Percentiles rank a stretch among this genome's conserved stretches.
Conservation (phyloP, 805 yeast genomes). For the Zygoascus bituminiphila region DNA sequence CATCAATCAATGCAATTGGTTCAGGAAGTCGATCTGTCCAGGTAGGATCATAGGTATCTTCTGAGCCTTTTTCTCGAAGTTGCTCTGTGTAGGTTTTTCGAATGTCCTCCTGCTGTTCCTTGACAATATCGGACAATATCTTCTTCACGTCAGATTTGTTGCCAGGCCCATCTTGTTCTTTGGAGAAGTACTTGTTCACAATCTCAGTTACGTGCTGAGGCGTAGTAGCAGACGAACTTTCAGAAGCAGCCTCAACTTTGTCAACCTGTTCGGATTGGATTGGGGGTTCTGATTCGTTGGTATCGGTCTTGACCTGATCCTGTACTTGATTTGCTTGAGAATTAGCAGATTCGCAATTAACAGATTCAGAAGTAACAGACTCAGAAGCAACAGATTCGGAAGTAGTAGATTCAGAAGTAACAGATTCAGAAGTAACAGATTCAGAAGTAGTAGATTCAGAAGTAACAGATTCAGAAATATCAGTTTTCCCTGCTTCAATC, state of each 20-base stretch:
- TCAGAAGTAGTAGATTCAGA: constrained; percentile 21
- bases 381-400: not conserved
- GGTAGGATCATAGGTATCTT: constrained; percentile 38
- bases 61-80: constrained; percentile 10
- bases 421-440: constrained; percentile 4
- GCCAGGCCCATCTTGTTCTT: constrained; percentile 9
- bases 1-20: constrained; percentile 37
- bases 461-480: constrained; percentile 20
- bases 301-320: too few species aligned
- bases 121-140: constrained; percentile 24
- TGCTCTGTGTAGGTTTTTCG: constrained; percentile 12
- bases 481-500: constrained; percentile 16
- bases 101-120: constrained; percentile 21
- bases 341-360: constrained; percentile 4
- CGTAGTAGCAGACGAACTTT: constrained; percentile 13
- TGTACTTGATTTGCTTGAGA: too few species aligned
- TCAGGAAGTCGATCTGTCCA: constrained; percentile 43
- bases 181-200: constrained; percentile 11
- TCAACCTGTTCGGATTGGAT: too few species aligned
- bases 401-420: constrained; percentile 4
- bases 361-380: not conserved
- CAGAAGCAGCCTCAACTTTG: too few species aligned
- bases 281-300: too few species aligned
- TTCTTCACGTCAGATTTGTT: constrained; percentile 25
- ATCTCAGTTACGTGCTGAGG: not conserved